Evolutionary conservation across 2,329 filamentous ascomycete species (phyloP).

Genomic region (Fusarium buharicum): DNA sequence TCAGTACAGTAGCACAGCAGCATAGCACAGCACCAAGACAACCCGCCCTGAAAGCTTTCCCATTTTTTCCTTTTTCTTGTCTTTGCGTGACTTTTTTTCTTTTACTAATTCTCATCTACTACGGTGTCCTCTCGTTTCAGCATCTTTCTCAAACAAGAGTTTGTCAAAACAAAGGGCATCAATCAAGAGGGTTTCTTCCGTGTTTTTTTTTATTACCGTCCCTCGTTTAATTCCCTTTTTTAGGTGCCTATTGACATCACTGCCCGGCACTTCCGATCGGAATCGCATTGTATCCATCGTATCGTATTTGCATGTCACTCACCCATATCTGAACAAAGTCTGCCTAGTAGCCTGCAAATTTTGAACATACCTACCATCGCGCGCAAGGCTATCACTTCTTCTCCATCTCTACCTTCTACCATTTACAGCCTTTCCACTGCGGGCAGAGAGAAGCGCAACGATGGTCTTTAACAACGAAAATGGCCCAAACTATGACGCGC

Average conservation of each 20-base stretch:
- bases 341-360: neutral
- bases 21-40: conserved; percentile 1
- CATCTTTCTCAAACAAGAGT: neutral
- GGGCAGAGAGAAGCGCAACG: conserved; percentile 1
- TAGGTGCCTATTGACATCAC: conserved; percentile 18
- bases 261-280: conserved; percentile 32
- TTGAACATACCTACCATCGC: neutral
- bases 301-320: too few relatives aligned
- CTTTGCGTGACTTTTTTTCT: neutral
- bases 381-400: neutral
- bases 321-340: neutral
- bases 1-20: neutral
- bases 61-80: neutral
- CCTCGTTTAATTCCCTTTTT: conserved; percentile 31
- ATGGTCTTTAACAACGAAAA: conserved; percentile 33
- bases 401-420: neutral
- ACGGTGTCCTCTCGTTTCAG: conserved; percentile 31
- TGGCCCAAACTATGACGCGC: conserved; percentile 32
- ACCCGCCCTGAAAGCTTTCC: conserved; percentile 2
- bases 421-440: neutral
- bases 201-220: conserved; percentile 12
- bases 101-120: neutral
- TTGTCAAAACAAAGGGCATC: neutral
- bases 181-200: conserved; percentile 12
- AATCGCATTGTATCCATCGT: conserved; percentile 24